These are phyloP conservation scores for Fusarium aywerte DNA, from an alignment of 2,329 filamentous ascomycete genomes.

Conservation along the genomic window DNA sequence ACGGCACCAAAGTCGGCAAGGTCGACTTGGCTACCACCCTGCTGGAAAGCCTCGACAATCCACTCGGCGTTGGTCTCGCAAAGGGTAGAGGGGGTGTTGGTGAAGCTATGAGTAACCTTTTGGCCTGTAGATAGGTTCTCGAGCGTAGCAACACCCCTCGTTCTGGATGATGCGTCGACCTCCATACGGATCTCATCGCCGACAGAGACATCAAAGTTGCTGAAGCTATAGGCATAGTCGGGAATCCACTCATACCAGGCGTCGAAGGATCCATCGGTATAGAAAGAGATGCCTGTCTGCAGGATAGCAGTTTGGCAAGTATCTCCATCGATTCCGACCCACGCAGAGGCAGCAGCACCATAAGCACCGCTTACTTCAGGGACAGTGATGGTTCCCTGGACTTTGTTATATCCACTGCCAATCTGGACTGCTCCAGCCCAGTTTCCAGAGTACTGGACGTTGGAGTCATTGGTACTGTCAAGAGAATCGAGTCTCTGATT, in stretches of 20 bases:
- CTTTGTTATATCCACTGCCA: slow-evolving; percentile 8
- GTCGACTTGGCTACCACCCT: slow-evolving; percentile 40
- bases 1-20: slow-evolving; percentile 47
- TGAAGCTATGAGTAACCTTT: slow-evolving; percentile 63
- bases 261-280: slow-evolving; percentile 51
- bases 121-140: slow-evolving; percentile 64
- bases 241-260: slow-evolving; percentile 62
- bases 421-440: slow-evolving; percentile 13
- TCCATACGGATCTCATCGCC: slow-evolving; percentile 49
- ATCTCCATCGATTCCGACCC: slow-evolving; percentile 62
- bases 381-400: slow-evolving; percentile 18
- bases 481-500: slow-evolving; percentile 6
- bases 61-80: slow-evolving; percentile 70
- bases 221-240: slow-evolving; percentile 55
- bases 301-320: slow-evolving; percentile 55
- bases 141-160: slow-evolving; percentile 38
- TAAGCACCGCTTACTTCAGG: slow-evolving; percentile 1
- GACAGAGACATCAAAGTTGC: slow-evolving; percentile 46
- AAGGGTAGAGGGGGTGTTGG: slow-evolving; percentile 55
- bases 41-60: slow-evolving; percentile 65
- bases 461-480: background rate
- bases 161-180: slow-evolving; percentile 7
- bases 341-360: slow-evolving; percentile 35
- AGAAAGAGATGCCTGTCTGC: slow-evolving; percentile 57
- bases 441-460: slow-evolving; percentile 14